Percentiles rank a stretch among this genome's conserved stretches.
These are phyloP conservation scores for Cyclotella atomus DNA, from an alignment of 108 stramenopile genomes.

Conservation along the genomic window DNA sequence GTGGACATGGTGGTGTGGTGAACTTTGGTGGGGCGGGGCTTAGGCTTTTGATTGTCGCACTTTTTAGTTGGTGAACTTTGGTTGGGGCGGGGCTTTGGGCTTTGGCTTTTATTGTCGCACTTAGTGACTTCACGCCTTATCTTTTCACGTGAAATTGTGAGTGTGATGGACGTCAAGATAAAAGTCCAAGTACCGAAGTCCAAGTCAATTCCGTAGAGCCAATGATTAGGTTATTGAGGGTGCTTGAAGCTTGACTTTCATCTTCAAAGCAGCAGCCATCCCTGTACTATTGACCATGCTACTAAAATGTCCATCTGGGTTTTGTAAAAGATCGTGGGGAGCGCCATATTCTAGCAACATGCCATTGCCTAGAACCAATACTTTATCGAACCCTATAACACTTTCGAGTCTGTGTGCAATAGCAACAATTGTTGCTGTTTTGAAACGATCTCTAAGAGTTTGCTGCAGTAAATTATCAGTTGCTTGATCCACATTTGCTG, in stretches of 20 bases:
- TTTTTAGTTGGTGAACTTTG: no score
- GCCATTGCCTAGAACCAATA: constrained; percentile 91
- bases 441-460: constrained; percentile 66
- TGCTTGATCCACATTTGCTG: constrained; percentile 84
- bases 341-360: constrained; percentile 85
- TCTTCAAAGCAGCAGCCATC: neutral
- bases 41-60: no score
- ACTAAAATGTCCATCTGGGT: neutral
- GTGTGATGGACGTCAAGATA: no score
- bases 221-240: no score
- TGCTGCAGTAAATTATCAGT: constrained; percentile 89
- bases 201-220: no score
- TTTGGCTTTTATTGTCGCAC: no score
- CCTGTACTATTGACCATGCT: constrained; percentile 10
- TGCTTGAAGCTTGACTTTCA: neutral
- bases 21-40: neutral
- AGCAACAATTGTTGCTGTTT: constrained; percentile 82
- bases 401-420: constrained; percentile 96
- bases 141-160: no score
- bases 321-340: constrained; percentile 67
- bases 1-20: constrained; percentile 8
- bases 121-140: no score
- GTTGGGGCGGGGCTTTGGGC: no score
- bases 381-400: constrained; percentile 87
- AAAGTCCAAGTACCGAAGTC: no score